phyloP scores from a whole-genome alignment of 2,329 filamentous ascomycete species.

The Hirsutella thompsonii region DNA sequence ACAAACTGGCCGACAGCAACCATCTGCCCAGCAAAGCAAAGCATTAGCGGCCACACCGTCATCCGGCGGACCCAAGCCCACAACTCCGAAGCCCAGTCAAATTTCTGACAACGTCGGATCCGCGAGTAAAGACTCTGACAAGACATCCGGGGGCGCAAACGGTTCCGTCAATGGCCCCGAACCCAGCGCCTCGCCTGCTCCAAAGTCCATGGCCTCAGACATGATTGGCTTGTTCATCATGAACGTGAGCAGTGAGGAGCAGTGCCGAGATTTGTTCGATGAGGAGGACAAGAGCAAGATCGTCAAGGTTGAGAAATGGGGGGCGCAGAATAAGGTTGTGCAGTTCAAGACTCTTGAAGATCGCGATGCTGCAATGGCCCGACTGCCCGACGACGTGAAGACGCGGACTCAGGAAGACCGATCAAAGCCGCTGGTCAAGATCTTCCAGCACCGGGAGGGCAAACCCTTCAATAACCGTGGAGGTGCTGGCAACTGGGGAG shows the following conservation, averaged over 20 bases:
- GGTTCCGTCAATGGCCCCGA: slow-evolving; percentile 40
- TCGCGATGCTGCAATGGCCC: slow-evolving; percentile 65
- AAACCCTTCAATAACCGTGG: slow-evolving; percentile 45
- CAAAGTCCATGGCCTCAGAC: slow-evolving; percentile 48
- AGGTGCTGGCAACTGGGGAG: slow-evolving; percentile 55
- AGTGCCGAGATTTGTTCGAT: slow-evolving; percentile 67
- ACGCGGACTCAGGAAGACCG: slow-evolving; percentile 58
- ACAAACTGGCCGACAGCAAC: slow-evolving; percentile 21
- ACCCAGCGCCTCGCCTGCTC: slow-evolving; percentile 41
- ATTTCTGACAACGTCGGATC: slow-evolving; percentile 25
- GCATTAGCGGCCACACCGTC: slow-evolving; percentile 23
- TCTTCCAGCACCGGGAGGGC: slow-evolving; percentile 59
- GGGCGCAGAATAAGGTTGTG: slow-evolving; percentile 69
- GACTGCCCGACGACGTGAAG: slow-evolving; percentile 65
- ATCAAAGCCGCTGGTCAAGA: slow-evolving; percentile 68
- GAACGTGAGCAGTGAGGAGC: slow-evolving; percentile 72
- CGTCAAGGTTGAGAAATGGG: slow-evolving; percentile 63
- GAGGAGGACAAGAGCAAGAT: slow-evolving; percentile 79
- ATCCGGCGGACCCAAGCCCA: slow-evolving; percentile 23
- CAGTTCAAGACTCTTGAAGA: slow-evolving; percentile 73
- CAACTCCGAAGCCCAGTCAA: slow-evolving; percentile 37
- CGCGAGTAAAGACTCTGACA: slow-evolving; percentile 41
- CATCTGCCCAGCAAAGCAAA: slow-evolving; percentile 27
- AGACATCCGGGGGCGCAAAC: slow-evolving; percentile 35
- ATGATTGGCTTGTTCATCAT: slow-evolving; percentile 83